Percentiles rank a stretch among this genome's conserved stretches.
Conservation (phyloP, 495 filamentous ascomycete species). For the Lineolata rhizophorae region DNA sequence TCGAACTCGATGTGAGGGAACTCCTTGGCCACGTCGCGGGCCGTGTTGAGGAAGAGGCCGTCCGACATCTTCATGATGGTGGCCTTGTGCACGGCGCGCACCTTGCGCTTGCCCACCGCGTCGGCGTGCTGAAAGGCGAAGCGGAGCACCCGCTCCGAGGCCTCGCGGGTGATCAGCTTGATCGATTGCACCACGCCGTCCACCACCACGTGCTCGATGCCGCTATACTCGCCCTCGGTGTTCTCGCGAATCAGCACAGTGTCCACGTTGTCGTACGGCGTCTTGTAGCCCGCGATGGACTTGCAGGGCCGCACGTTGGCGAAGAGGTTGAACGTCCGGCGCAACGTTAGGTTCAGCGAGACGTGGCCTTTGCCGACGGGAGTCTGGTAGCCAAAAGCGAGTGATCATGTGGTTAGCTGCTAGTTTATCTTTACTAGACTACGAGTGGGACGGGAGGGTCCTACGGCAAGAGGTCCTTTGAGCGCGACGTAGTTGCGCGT, state of each 20-base stretch:
- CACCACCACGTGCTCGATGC: conserved; percentile 95
- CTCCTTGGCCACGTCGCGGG: conserved; percentile 68
- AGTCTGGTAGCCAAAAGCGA: conserved; percentile 32
- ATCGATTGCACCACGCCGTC: conserved; percentile 97
- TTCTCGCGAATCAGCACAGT: conserved; percentile 98
- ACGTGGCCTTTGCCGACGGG: conserved; percentile 97
- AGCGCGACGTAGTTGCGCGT: conserved; percentile 84
- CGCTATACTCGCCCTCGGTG: conserved; percentile 98
- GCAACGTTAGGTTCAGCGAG: conserved; percentile 94
- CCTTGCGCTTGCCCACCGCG: conserved; percentile 79
- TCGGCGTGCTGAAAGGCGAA: conserved; percentile 96
- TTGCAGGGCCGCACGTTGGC: conserved; percentile 96
- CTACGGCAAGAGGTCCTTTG: conserved; percentile 89
- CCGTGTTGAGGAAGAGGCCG: conserved; percentile 83
- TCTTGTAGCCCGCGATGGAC: conserved; percentile 92
- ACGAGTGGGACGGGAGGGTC: conserved; percentile 16
- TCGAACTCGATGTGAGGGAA: conserved; percentile 90
- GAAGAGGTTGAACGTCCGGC: conserved; percentile 98
- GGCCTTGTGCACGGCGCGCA: conserved; percentile 94
- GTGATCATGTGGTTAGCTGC: conserved; percentile 1
- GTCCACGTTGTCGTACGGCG: conserved; percentile 93
- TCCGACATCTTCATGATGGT: conserved; percentile 99
- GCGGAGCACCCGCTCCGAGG: conserved; percentile 79
- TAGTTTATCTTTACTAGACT: too few relatives aligned
- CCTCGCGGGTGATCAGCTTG: conserved; percentile 91